phyloP scores from a whole-genome alignment of 2,329 filamentous ascomycete species.

The Fusarium sp. region DNA sequence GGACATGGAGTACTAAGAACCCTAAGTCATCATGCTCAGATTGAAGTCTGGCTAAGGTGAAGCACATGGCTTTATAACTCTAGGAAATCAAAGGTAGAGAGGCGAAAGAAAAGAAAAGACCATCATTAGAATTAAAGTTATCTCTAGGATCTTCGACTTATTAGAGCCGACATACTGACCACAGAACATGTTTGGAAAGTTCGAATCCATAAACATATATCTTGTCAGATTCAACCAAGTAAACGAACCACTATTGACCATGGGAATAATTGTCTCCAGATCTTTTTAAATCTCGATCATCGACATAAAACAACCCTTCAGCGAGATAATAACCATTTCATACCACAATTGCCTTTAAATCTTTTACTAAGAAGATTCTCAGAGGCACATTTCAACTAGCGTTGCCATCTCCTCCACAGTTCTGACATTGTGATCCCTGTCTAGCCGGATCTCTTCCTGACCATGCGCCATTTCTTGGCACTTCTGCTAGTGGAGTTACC shows the following conservation, averaged over 20 bases:
- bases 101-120: not conserved
- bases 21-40: not conserved
- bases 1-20: constrained; percentile 11
- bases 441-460: constrained; percentile 40
- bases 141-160: not conserved
- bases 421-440: constrained; percentile 29
- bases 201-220: constrained; percentile 6
- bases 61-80: not conserved
- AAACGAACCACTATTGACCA: no score
- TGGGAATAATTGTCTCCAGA: not conserved
- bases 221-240: constrained; percentile 9
- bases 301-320: not conserved
- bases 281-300: not conserved
- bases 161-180: not conserved
- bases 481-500: constrained; percentile 24
- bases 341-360: not conserved
- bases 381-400: constrained; percentile 8
- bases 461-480: constrained; percentile 45
- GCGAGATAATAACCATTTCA: not conserved
- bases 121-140: not conserved
- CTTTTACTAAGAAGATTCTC: not conserved
- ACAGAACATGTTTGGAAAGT: not conserved
- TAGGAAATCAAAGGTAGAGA: not conserved
- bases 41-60: not conserved
- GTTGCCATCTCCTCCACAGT: constrained; percentile 34